These are phyloP conservation scores for Oldenlandia corymbosa DNA, from an alignment of 257 asterid genomes.

Conservation along the genomic window DNA sequence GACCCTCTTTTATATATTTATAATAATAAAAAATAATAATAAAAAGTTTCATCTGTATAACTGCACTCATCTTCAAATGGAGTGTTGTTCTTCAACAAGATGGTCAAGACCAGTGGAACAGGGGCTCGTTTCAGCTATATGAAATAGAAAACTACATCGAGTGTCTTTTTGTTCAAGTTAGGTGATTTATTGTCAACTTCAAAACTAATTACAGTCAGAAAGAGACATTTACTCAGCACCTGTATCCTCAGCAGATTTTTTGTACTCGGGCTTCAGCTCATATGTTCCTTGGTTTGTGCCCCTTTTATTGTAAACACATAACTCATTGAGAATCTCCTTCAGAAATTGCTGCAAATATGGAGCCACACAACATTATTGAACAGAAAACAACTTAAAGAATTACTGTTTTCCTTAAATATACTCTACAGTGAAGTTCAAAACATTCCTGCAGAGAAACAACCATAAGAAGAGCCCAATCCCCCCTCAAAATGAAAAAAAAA, in stretches of 20 bases:
- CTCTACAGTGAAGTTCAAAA: neutral
- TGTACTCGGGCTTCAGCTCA: slow-evolving; percentile 92
- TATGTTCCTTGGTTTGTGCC: slow-evolving; percentile 90
- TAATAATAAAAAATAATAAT: neutral
- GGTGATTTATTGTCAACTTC: slow-evolving; percentile 4
- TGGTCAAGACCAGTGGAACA: slow-evolving; percentile 1
- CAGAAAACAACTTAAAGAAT: neutral
- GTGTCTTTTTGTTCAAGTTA: neutral
- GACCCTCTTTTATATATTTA: too few species aligned
- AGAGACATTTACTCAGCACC: slow-evolving; percentile 47
- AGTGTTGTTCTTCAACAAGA: slow-evolving; percentile 4
- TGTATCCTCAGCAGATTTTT: slow-evolving; percentile 77
- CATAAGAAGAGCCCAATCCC: neutral
- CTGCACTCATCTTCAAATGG: slow-evolving; percentile 9
- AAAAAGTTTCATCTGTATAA: slow-evolving; percentile 3
- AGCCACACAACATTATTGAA: slow-evolving; percentile 8
- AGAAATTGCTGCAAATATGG: slow-evolving; percentile 64
- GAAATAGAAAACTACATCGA: neutral
- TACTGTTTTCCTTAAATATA: neutral
- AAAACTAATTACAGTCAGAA: slow-evolving; percentile 28
- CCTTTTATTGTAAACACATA: slow-evolving; percentile 82
- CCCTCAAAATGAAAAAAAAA: neutral
- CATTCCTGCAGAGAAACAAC: neutral
- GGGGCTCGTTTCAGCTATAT: slow-evolving; percentile 11
- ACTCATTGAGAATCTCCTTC: slow-evolving; percentile 86